A percentile compares a stretch with the other conserved stretches of the same genome.
phyloP scores from a whole-genome alignment of 192 early-diverging fungal species.

The Coemansia sp. region DNA sequence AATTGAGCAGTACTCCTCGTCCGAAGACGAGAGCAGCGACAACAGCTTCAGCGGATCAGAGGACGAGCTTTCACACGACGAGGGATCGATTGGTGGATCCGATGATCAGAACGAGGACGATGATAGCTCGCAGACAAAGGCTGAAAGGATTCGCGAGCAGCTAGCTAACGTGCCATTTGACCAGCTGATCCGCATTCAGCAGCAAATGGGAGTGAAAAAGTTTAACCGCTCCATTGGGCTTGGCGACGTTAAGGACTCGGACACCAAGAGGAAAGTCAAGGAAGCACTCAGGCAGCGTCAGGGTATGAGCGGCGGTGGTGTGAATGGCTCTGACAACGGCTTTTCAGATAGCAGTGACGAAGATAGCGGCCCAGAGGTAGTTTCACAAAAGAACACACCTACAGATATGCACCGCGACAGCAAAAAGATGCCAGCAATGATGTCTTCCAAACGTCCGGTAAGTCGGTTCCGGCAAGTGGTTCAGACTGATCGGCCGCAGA shows the following conservation, averaged over 20 bases:
- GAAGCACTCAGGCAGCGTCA: conserved; percentile 34
- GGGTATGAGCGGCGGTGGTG: conserved; percentile 19
- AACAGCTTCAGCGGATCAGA: conserved; percentile 21
- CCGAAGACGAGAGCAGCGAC: conserved; percentile 42
- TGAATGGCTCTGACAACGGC: background rate
- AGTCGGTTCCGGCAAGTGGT: conserved; percentile 49
- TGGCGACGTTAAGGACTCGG: conserved; percentile 10
- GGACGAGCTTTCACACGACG: conserved; percentile 16
- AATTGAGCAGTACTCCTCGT: conserved; percentile 49
- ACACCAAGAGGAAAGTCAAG: conserved; percentile 34
- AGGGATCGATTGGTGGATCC: conserved; percentile 7
- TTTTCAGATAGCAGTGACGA: conserved; percentile 18
- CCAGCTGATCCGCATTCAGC: conserved; percentile 73
- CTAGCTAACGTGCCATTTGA: conserved; percentile 80
- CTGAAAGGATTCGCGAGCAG: conserved; percentile 20
- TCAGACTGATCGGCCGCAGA: conserved; percentile 17
- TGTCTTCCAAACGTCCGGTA: conserved; percentile 49
- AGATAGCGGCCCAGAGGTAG: conserved; percentile 15
- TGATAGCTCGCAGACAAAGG: conserved; percentile 3
- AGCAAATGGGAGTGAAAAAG: conserved; percentile 65
- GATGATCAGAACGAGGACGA: conserved; percentile 13
- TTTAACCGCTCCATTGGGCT: conserved; percentile 54
- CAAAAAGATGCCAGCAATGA: conserved; percentile 22
- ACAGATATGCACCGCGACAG: conserved; percentile 17
- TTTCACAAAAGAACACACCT: conserved; percentile 4